Evolutionary conservation across 1,139 yeast genomes (phyloP).

Genomic region (Pichia sp.): DNA sequence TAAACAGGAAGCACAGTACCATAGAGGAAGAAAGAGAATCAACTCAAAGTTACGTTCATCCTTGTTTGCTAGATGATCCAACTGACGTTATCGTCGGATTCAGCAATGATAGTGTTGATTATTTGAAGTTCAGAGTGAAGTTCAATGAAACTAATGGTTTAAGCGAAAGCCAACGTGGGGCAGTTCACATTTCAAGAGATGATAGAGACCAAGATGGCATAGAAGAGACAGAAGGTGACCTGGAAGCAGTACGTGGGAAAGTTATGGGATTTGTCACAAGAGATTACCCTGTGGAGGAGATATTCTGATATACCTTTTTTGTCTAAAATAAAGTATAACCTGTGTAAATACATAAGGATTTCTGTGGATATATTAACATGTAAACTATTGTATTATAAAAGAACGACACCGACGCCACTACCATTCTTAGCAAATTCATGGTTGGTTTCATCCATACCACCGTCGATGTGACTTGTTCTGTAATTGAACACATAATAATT

Average conservation of each 20-base stretch:
- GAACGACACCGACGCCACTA: constrained; percentile 86
- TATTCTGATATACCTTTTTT: constrained; percentile 1
- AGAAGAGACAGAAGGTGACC: neutral
- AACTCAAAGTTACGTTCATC: constrained; percentile 48
- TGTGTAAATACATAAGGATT: neutral
- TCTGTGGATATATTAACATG: neutral
- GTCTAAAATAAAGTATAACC: neutral
- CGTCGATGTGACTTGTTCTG: constrained; percentile 71
- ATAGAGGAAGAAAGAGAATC: constrained; percentile 57
- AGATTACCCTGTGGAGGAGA: neutral
- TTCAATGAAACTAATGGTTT: neutral
- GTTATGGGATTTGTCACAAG: constrained; percentile 10
- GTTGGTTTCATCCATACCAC: constrained; percentile 62
- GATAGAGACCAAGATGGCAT: neutral
- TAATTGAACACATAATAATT: constrained; percentile 91
- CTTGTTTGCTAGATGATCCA: constrained; percentile 43
- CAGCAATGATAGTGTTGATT: constrained; percentile 47
- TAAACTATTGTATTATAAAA: constrained; percentile 43
- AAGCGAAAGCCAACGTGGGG: neutral
- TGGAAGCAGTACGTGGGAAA: constrained; percentile 5
- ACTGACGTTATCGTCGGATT: constrained; percentile 60
- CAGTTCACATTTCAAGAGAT: constrained; percentile 2
- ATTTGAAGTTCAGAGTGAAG: constrained; percentile 19
- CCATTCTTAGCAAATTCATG: constrained; percentile 50
- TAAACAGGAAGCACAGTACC: constrained; percentile 36